Conservation (phyloP, 768 basidiomycete genomes). For the Coprinopsis strossmayeri region DNA sequence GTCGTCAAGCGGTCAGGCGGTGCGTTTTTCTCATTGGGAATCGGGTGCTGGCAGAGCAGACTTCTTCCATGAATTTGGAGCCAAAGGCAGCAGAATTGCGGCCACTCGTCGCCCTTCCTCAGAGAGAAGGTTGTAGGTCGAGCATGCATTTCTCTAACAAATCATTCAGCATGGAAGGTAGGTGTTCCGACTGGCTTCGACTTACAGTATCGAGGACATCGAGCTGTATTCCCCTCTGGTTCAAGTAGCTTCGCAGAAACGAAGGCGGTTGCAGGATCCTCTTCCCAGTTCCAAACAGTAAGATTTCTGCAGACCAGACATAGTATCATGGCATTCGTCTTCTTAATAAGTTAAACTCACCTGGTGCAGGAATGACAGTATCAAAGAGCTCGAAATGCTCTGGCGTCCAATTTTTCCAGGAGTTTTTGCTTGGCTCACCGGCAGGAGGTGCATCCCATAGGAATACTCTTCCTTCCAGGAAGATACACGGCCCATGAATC, state of each 20-base stretch:
- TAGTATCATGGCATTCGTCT: not conserved
- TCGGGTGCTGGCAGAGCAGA: constrained; percentile 12
- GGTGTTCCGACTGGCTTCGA: constrained; percentile 9
- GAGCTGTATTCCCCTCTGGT: constrained; percentile 73
- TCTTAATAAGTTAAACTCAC: constrained; percentile 35
- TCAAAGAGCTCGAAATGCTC: constrained; percentile 81
- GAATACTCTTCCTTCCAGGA: constrained; percentile 81
- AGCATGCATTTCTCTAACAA: constrained; percentile 79
- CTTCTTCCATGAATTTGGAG: constrained; percentile 47
- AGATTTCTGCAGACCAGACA: constrained; percentile 87
- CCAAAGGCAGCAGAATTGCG: constrained; percentile 77
- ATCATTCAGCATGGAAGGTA: not conserved
- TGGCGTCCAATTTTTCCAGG: constrained; percentile 64
- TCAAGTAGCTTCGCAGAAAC: constrained; percentile 58
- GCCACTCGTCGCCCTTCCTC: constrained; percentile 94
- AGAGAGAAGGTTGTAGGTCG: constrained; percentile 88
- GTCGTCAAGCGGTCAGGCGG: too few relatives aligned
- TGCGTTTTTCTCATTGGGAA: too few relatives aligned
- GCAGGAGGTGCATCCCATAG: constrained; percentile 76
- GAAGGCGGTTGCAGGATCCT: constrained; percentile 65
- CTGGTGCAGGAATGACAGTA: constrained; percentile 77
- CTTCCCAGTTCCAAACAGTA: constrained; percentile 84
- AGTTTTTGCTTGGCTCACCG: constrained; percentile 26
- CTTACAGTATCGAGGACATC: constrained; percentile 86
- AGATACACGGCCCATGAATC: constrained; percentile 71